Percentiles rank a stretch among this genome's conserved stretches.
Evolutionary conservation across 83 land plant genomes (phyloP).

Genomic region (Thuja plicata): DNA sequence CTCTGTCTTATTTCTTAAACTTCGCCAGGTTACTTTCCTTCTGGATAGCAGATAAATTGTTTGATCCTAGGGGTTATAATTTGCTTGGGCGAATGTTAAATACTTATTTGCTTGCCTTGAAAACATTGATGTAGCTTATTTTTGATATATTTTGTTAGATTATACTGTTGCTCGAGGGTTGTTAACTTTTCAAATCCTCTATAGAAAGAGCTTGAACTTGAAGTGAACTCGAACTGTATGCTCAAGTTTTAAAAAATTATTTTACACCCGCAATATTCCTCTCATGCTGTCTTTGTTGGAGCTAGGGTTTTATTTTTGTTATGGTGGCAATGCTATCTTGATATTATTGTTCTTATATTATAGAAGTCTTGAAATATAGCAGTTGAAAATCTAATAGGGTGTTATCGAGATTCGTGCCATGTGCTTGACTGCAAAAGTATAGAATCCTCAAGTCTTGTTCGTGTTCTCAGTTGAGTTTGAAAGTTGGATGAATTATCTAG

Average conservation of each 20-base stretch:
- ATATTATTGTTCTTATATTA: no score
- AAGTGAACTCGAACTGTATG: background rate
- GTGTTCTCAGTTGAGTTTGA: background rate
- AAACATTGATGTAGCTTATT: no score
- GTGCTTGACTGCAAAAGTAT: no score
- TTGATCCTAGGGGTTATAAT: background rate
- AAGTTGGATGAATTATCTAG: background rate
- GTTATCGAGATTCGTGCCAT: no score
- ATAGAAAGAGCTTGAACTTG: background rate
- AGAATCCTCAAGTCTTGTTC: no score
- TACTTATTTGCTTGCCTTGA: background rate
- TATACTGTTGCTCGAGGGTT: no score
- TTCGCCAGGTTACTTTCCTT: conserved; percentile 76
- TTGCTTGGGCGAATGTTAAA: background rate
- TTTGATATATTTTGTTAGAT: background rate
- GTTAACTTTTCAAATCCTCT: background rate
- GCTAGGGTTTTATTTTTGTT: background rate
- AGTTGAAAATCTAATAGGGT: no score
- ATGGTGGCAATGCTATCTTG: background rate
- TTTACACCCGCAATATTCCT: background rate
- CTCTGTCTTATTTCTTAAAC: conserved; percentile 74
- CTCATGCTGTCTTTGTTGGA: background rate
- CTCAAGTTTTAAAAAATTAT: background rate
- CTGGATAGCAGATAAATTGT: no score
- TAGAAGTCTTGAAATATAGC: no score